Base-by-base conservation (phyloP, 148 eudicot genomes). In the Nepenthes mirabilis region DNA sequence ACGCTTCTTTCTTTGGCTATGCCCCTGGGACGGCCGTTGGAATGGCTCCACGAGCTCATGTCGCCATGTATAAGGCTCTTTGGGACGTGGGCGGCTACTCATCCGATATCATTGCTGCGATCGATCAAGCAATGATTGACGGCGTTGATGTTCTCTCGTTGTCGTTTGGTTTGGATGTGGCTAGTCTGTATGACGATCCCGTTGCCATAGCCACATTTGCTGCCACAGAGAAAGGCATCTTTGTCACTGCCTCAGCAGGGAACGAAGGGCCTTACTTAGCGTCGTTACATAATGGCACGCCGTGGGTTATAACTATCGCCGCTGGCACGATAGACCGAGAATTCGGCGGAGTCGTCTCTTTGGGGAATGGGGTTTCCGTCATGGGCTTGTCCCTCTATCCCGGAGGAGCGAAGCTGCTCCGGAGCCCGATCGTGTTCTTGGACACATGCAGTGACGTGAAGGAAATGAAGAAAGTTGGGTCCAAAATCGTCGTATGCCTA, bases 251-350 rank as follows among this genome's bases (percentile, higher is more conserved):
- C 14, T 74, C 91, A 0, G 86, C 86, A 0, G 88, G 88, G 2
- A 84, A 84, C 33, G 2, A 43, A 0, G 91, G 95, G 1, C 84
- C 84, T 0, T 0, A 45, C 61, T 0, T 6, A 0, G 35, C 50
- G 10, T 2, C 68, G 0, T 36, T 78, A 9, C 12, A 68, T 0
- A 86, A 83, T 47, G 62, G 55, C 0, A 79, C 94, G 6, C 97
- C 97, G 1, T 89, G 94, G 97, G 48, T 83, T 37, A 78, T 79
- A 0, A 77, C 86, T 0, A 68, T 76, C 4, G 94, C 84, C 1
- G 94, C 97, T 0, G 68, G 90, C 59, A 80, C 88, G 0, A 81
- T 86, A 0, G 97, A 89, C 40, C 32, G 97, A 5, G 71, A 58
- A 2, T 89, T 89, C 11, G 52, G n/a, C 11, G 52, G 52, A 60